A percentile compares a stretch with the other conserved stretches of the same genome.
Conservation (phyloP, 352 stramenopile genomes). For the Paralagenidium karlingii region DNA sequence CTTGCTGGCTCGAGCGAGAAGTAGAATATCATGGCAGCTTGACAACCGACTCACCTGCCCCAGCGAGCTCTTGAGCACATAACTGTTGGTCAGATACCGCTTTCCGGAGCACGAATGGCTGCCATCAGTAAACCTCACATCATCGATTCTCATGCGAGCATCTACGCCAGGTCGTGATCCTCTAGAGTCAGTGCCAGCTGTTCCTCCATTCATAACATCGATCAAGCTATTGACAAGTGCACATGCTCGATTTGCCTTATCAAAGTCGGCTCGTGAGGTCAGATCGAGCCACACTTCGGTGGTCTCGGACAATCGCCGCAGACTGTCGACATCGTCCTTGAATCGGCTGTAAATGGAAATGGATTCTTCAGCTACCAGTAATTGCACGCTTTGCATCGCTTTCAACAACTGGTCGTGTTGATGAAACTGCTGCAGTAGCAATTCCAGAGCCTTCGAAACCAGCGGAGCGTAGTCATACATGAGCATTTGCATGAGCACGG, state of each 20-base stretch:
- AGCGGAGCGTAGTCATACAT: conserved; percentile 71
- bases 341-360: conserved; percentile 54
- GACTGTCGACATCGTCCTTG: conserved; percentile 48
- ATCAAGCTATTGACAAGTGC: conserved; percentile 26
- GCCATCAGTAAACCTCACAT: no score
- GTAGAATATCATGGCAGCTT: conserved; percentile 19
- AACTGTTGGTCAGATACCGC: no score
- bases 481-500: conserved; percentile 61
- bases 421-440: conserved; percentile 61
- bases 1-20: conserved; percentile 1
- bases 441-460: conserved; percentile 53
- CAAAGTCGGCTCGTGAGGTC: conserved; percentile 55
- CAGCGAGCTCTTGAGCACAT: conserved; percentile 17
- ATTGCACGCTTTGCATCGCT: conserved; percentile 40
- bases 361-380: conserved; percentile 44
- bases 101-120: no score
- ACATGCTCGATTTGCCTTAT: conserved; percentile 35
- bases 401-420: conserved; percentile 60
- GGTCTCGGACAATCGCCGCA: conserved; percentile 47
- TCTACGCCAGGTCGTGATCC: no score
- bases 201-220: conserved; percentile 20
- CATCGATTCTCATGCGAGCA: no score
- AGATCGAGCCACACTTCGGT: conserved; percentile 78
- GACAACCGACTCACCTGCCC: conserved; percentile 37
- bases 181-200: no score